Evolutionary conservation across 768 basidiomycete species (phyloP).

Genomic region (Mycena leptocephala): DNA sequence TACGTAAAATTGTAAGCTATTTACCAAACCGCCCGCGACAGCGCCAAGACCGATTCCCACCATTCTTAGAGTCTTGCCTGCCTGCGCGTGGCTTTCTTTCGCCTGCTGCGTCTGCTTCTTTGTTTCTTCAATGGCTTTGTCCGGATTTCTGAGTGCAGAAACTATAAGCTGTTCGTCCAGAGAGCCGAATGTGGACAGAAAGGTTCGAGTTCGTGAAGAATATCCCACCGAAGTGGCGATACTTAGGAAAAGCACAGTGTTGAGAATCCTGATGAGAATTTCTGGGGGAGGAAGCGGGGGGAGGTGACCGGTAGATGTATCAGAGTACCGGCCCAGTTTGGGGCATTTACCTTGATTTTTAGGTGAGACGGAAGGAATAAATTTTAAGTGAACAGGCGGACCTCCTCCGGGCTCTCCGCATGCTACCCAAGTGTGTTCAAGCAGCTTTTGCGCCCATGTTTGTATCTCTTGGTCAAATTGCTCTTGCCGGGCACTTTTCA

Average conservation of each 20-base stretch:
- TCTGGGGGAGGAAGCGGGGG: constrained; percentile 54
- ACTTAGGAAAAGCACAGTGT: constrained; percentile 67
- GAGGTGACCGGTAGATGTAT: constrained; percentile 63
- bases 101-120: constrained; percentile 59
- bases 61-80: constrained; percentile 57
- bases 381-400: constrained; percentile 29
- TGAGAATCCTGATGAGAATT: constrained; percentile 61
- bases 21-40: constrained; percentile 65
- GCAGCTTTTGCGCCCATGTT: constrained; percentile 61
- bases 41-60: constrained; percentile 69
- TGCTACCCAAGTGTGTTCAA: constrained; percentile 61
- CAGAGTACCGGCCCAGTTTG: constrained; percentile 56
- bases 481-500: constrained; percentile 37
- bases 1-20: too few species aligned
- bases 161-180: constrained; percentile 64
- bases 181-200: constrained; percentile 56
- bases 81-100: constrained; percentile 58
- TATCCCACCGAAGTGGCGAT: constrained; percentile 65
- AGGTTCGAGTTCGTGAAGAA: constrained; percentile 66
- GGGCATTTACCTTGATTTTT: constrained; percentile 59
- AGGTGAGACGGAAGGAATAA: constrained; percentile 19
- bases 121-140: constrained; percentile 60
- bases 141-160: constrained; percentile 65
- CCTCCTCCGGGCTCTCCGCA: constrained; percentile 61
- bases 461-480: constrained; percentile 56